These are phyloP conservation scores for Lepidium aucheri DNA, from an alignment of 345 rosid species.

Conservation along the genomic window DNA sequence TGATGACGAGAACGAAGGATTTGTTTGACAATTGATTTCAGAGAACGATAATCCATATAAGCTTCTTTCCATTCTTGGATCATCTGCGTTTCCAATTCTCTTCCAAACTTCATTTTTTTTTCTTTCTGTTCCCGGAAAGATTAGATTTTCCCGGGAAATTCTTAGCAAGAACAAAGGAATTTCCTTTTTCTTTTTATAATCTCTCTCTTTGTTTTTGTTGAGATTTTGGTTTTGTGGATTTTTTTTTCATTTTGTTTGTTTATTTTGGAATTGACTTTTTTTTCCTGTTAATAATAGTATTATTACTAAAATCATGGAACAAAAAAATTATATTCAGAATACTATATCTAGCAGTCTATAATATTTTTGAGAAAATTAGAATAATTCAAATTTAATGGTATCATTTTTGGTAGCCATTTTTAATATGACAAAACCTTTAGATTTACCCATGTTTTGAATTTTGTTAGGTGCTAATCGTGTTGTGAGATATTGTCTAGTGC, in stretches of 20 bases:
- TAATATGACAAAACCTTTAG: too few species aligned
- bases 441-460: too few species aligned
- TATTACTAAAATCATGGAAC: not conserved
- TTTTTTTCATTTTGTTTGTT: not conserved
- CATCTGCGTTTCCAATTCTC: constrained; percentile 63
- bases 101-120: constrained; percentile 63
- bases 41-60: constrained; percentile 66
- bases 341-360: too few species aligned
- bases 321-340: too few species aligned
- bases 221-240: not conserved
- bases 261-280: not conserved
- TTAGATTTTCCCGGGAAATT: not conserved
- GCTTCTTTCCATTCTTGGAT: constrained; percentile 86
- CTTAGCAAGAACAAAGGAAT: not conserved
- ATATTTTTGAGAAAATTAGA: too few species aligned
- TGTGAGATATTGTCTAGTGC: too few species aligned
- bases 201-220: not conserved
- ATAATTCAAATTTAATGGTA: too few species aligned
- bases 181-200: not conserved
- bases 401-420: too few species aligned
- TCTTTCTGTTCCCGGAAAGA: not conserved
- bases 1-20: constrained; percentile 23
- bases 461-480: too few species aligned
- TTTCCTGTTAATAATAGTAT: not conserved
- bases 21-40: constrained; percentile 49